Base-by-base conservation (phyloP, 768 basidiomycete genomes). In the Kwoniella newhampshirensis region DNA sequence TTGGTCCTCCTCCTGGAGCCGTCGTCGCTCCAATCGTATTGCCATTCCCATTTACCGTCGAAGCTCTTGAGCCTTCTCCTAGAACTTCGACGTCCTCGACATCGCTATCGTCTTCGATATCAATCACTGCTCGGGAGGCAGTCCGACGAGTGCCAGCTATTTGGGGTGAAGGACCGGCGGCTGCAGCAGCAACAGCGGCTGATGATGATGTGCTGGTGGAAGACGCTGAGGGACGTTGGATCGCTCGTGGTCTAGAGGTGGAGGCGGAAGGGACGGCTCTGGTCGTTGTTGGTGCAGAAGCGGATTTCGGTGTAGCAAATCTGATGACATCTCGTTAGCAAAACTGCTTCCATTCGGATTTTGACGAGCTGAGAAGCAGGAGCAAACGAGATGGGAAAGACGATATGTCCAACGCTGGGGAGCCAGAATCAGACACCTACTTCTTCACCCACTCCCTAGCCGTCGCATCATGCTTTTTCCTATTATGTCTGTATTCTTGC, bases 361-460 rank as follows among this genome's bases (percentile, higher is more conserved):
- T 13, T 11, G 9, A 9, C 9, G 42, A 20, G 42, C 12, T 21
- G 42, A 13, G 21, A 6, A 17, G n/a, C 5, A 28, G 7, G 21
- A 46, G 21, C 9, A 20, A 18, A 30, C 12, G 48, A 20, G 4
- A 18, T 18, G 17, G 13, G 4, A 49, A 7, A 17, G 4, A 23
- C 41, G 4, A 8, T 9, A 11, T 6, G 44, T 5, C 28, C 37
- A 26, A 49, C 28, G 28, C 23, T 8, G 4, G 28, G 12, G 13
- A 8, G 13, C 2, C n/a, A 7, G 1, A 11, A 11, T n/a, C 6
- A 44, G n/a, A n/a, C 27, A 64, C 74, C 45, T 44, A 75, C 74
- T 64, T 43, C 52, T 83, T 80, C 0, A 87, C 88, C 88, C 89
- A 91, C 58, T 86, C 81, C 32, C 84, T 82, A 3, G 91, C 91